Evolutionary conservation across 306 rosid genomes (phyloP).

Genomic region (Hylodesmum podocarpum): DNA sequence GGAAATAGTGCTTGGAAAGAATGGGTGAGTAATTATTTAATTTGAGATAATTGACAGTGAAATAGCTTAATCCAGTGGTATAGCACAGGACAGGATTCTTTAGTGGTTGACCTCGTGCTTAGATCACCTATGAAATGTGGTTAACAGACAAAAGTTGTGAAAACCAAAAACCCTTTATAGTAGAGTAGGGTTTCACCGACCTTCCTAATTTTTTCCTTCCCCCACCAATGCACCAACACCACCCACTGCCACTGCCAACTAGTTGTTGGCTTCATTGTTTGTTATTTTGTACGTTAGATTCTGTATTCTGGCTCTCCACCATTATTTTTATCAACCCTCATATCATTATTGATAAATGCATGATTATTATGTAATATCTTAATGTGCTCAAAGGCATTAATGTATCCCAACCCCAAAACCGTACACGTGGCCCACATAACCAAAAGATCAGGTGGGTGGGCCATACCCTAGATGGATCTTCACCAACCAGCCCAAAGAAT

Average conservation of each 20-base stretch:
- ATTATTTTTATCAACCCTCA: constrained; percentile 41
- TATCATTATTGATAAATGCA: constrained; percentile 48
- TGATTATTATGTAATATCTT: constrained; percentile 43
- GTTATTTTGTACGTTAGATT: constrained; percentile 50
- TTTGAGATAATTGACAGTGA: not conserved
- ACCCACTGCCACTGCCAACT: constrained; percentile 41
- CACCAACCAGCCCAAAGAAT: constrained; percentile 40
- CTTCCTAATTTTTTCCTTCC: not conserved
- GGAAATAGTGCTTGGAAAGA: constrained; percentile 36
- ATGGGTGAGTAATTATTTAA: not conserved
- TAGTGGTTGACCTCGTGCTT: constrained; percentile 75
- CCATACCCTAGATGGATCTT: constrained; percentile 38
- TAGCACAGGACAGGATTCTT: constrained; percentile 34
- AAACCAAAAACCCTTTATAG: constrained; percentile 30
- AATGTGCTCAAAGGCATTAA: constrained; percentile 35
- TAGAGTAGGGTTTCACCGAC: constrained; percentile 35
- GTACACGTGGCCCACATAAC: constrained; percentile 67
- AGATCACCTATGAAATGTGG: constrained; percentile 50
- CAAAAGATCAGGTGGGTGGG: constrained; percentile 51
- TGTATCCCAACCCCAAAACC: constrained; percentile 40
- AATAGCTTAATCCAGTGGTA: constrained; percentile 10
- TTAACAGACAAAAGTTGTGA: constrained; percentile 33
- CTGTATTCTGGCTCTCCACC: constrained; percentile 32
- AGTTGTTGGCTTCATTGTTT: constrained; percentile 41
- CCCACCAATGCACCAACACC: constrained; percentile 33